These are phyloP conservation scores for Lepraria neglecta DNA, from an alignment of 495 filamentous ascomycete species.

Conservation along the genomic window DNA sequence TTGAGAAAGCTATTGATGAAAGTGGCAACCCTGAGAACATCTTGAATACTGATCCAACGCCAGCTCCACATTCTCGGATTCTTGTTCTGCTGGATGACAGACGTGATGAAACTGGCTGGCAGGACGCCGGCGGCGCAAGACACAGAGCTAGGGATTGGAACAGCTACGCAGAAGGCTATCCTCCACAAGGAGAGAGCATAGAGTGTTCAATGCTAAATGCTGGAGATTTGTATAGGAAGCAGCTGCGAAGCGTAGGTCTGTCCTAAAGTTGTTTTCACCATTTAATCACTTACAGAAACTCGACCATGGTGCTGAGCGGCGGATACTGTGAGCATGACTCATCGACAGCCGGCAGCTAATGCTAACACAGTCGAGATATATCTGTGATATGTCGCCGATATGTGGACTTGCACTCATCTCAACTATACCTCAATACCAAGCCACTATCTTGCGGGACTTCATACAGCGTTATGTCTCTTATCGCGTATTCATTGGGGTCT, in stretches of 20 bases:
- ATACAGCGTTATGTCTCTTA: not conserved
- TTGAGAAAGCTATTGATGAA: not conserved
- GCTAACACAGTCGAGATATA: not conserved
- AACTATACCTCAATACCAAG: not conserved
- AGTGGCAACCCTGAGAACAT: too few relatives aligned
- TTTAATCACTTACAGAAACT: not conserved
- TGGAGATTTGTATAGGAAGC: slow-evolving; percentile 1
- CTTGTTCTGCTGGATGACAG: not conserved
- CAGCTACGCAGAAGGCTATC: slow-evolving; percentile 2
- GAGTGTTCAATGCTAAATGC: not conserved
- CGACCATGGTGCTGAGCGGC: not conserved
- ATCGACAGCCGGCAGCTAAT: not conserved
- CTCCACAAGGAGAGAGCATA: not conserved
- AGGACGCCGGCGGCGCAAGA: not conserved
- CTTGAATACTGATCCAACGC: not conserved
- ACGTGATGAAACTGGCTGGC: not conserved
- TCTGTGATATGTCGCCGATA: not conserved
- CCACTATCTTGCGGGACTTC: not conserved
- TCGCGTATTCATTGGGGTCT: not conserved
- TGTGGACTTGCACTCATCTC: slow-evolving; percentile 4
- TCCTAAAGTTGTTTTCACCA: slow-evolving; percentile 11
- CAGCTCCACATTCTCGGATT: not conserved
- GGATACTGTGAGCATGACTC: not conserved
- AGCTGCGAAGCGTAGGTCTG: not conserved
- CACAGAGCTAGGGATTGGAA: not conserved